Evolutionary conservation across 495 filamentous ascomycete species (phyloP).

Genomic region (Penicillium nucicola): DNA sequence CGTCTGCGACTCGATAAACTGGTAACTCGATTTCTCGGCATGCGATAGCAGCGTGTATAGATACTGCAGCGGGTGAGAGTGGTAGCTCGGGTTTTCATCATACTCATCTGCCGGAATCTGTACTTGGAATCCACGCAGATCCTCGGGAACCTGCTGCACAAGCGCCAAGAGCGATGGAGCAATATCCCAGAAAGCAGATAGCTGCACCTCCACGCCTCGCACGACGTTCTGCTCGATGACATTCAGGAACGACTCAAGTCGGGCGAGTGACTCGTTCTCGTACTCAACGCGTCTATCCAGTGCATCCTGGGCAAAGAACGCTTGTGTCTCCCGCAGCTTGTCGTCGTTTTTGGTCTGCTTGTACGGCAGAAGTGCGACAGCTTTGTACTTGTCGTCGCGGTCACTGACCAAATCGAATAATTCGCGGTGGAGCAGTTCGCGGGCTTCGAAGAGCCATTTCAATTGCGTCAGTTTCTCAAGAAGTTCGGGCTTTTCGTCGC

Average conservation of each 20-base stretch:
- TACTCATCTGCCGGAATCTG: constrained; percentile 73
- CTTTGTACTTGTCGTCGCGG: constrained; percentile 81
- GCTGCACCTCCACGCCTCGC: constrained; percentile 84
- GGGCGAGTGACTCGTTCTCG: constrained; percentile 62
- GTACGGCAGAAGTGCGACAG: constrained; percentile 78
- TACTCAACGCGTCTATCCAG: constrained; percentile 62
- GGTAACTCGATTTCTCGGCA: constrained; percentile 86
- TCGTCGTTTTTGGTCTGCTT: constrained; percentile 62
- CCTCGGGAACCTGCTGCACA: constrained; percentile 69
- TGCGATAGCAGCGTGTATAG: constrained; percentile 78
- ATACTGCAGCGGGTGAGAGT: constrained; percentile 79
- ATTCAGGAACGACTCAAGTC: constrained; percentile 73
- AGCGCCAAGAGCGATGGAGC: constrained; percentile 75
- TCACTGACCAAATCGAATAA: constrained; percentile 79
- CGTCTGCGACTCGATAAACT: constrained; percentile 93
- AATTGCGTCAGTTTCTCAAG: constrained; percentile 90
- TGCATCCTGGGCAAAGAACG: constrained; percentile 79
- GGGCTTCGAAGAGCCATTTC: constrained; percentile 96
- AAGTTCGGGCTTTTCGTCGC: constrained; percentile 91
- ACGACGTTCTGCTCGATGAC: constrained; percentile 83
- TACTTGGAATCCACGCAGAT: constrained; percentile 57
- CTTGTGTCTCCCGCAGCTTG: constrained; percentile 70
- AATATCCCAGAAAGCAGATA: constrained; percentile 96
- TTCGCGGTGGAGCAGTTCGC: constrained; percentile 79
- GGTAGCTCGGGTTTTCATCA: constrained; percentile 80